phyloP scores from a whole-genome alignment of 2,329 filamentous ascomycete genomes.

The Exophiala xenobiotica region DNA sequence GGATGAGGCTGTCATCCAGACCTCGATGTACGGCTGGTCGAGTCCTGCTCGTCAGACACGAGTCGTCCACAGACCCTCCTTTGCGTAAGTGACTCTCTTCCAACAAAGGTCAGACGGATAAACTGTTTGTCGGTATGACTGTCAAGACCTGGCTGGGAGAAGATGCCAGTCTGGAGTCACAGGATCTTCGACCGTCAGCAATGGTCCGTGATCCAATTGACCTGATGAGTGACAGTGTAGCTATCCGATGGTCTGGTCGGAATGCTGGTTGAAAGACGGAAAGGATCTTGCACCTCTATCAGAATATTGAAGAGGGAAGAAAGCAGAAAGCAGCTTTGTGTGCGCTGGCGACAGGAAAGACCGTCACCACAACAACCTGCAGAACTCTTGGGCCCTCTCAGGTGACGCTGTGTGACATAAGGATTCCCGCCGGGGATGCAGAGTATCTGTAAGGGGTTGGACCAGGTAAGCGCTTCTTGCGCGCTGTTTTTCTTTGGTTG shows the following conservation, averaged over 20 bases:
- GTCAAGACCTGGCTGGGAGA: no score
- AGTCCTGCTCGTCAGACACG: no score
- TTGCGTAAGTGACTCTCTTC: no score
- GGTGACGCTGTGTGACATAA: slow-evolving; percentile 26
- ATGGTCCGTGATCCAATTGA: no score
- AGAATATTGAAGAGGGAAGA: slow-evolving; percentile 7
- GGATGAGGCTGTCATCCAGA: no score
- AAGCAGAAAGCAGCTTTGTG: slow-evolving; percentile 1
- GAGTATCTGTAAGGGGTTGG: slow-evolving; percentile 21
- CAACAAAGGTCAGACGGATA: no score
- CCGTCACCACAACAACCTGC: slow-evolving; percentile 24
- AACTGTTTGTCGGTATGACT: no score
- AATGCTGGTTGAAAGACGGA: neutral
- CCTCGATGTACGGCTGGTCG: no score
- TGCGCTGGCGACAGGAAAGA: slow-evolving; percentile 19
- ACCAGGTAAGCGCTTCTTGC: slow-evolving; percentile 27
- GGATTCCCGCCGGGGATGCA: slow-evolving; percentile 15
- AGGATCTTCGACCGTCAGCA: no score
- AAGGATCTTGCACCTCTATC: slow-evolving; percentile 2
- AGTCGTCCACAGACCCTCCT: no score
- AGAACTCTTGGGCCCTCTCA: slow-evolving; percentile 8
- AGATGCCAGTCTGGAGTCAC: no score
- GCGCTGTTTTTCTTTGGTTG: slow-evolving; percentile 23
- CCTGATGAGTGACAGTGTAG: neutral
- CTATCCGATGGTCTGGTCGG: neutral